phyloP scores from a whole-genome alignment of 1,284 basidiomycete species.

The Erythrobasidium hasegawianum region DNA sequence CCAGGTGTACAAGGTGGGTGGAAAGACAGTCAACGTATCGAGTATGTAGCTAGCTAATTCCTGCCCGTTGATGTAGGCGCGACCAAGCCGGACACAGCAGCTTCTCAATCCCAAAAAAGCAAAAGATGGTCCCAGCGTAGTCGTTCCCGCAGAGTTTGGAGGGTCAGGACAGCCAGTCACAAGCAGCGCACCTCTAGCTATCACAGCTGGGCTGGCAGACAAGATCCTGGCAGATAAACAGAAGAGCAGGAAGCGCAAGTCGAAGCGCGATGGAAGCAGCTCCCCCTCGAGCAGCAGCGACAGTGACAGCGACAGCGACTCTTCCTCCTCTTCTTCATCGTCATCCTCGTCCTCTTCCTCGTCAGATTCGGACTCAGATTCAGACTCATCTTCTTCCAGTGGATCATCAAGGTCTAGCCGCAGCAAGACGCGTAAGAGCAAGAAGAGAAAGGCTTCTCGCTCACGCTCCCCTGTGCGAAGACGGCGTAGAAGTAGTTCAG shows the following conservation, averaged over 20 bases:
- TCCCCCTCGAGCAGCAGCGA: constrained; percentile 13
- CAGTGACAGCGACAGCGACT: constrained; percentile 1
- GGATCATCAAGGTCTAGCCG: not conserved
- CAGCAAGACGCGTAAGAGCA: not conserved
- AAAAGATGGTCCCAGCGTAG: constrained; percentile 24
- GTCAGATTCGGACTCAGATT: constrained; percentile 3
- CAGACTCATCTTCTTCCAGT: not conserved
- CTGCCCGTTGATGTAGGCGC: constrained; percentile 14
- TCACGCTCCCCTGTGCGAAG: constrained; percentile 11
- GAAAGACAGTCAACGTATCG: no score
- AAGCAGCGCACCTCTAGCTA: constrained; percentile 16
- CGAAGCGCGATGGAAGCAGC: constrained; percentile 20
- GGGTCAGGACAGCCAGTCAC: constrained; percentile 29
- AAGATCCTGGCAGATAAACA: constrained; percentile 33
- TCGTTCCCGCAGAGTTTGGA: constrained; percentile 30
- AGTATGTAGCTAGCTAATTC: not conserved
- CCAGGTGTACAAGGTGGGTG: constrained; percentile 25
- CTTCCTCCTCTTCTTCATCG: constrained; percentile 5
- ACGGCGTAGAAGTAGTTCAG: not conserved
- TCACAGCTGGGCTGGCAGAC: constrained; percentile 19
- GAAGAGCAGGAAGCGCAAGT: constrained; percentile 23
- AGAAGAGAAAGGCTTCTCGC: constrained; percentile 2
- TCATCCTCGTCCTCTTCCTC: constrained; percentile 12
- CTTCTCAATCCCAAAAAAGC: constrained; percentile 31
- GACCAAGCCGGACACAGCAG: constrained; percentile 24